Evolutionary conservation across 208 protist genomes (phyloP).

Genomic region (Leishmania martiniquensis): DNA sequence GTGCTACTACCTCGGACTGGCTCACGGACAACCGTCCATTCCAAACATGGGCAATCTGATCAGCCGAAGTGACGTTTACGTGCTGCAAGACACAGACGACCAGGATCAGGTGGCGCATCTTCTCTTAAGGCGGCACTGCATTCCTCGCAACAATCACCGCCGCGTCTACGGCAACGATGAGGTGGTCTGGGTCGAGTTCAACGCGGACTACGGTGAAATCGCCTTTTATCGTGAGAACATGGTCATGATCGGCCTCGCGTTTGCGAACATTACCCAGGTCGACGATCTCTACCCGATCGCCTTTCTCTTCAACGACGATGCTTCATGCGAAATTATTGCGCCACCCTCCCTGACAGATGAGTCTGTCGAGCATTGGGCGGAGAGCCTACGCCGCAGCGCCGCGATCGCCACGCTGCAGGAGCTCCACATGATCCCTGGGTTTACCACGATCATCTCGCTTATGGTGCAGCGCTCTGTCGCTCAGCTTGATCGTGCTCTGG

Average conservation of each 20-base stretch:
- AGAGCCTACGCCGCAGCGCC: slow-evolving; percentile 63
- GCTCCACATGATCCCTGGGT: slow-evolving; percentile 73
- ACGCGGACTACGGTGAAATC: slow-evolving; percentile 85
- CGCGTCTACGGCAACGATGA: slow-evolving; percentile 89
- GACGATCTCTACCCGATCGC: slow-evolving; percentile 89
- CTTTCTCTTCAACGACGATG: slow-evolving; percentile 91
- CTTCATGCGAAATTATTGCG: slow-evolving; percentile 81
- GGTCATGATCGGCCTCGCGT: slow-evolving; percentile 83
- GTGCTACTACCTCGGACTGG: slow-evolving; percentile 90
- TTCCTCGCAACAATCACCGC: slow-evolving; percentile 72
- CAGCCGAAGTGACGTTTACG: slow-evolving; percentile 76
- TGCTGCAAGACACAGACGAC: slow-evolving; percentile 90
- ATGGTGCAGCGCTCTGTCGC: slow-evolving; percentile 71
- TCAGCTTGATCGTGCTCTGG: slow-evolving; percentile 61
- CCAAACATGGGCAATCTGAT: slow-evolving; percentile 77
- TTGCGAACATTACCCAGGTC: slow-evolving; percentile 72
- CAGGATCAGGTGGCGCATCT: slow-evolving; percentile 85
- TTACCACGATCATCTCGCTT: slow-evolving; percentile 60
- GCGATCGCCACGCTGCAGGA: slow-evolving; percentile 79
- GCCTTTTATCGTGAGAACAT: slow-evolving; percentile 90
- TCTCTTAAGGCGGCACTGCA: slow-evolving; percentile 66
- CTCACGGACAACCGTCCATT: slow-evolving; percentile 69
- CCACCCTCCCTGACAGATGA: slow-evolving; percentile 57
- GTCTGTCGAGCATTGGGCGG: slow-evolving; percentile 53
- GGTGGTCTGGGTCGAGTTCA: slow-evolving; percentile 89